Conservation (phyloP, 768 basidiomycete species). For the button mushroom (Agaricus bisporus) region DNA sequence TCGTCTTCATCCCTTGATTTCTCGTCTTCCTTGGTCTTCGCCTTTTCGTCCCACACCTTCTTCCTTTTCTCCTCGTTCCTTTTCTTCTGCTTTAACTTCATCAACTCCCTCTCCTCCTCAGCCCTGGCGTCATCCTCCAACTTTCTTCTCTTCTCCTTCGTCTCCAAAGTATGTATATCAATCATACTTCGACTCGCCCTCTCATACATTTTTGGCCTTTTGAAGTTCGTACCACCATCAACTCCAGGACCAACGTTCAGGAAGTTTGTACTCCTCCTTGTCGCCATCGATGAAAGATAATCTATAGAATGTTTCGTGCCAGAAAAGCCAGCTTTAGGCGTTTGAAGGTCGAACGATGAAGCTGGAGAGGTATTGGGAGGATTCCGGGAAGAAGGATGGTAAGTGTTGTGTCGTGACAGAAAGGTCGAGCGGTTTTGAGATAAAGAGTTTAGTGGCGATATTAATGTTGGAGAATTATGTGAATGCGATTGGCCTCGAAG, state of each 20-base stretch:
- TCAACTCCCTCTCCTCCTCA: conserved; percentile 24
- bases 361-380: neutral
- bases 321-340: conserved; percentile 10
- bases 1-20: conserved; percentile 6
- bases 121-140: conserved; percentile 9
- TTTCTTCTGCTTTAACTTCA: conserved; percentile 20
- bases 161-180: conserved; percentile 36
- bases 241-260: neutral
- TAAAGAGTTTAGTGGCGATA: neutral
- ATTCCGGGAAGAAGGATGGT: neutral
- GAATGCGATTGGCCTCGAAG: no score
- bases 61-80: conserved; percentile 5
- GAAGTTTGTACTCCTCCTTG: conserved; percentile 5
- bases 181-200: conserved; percentile 61
- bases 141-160: conserved; percentile 14
- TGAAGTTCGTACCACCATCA: conserved; percentile 3
- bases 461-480: no score
- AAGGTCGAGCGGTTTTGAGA: neutral
- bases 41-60: conserved; percentile 5
- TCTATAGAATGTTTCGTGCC: neutral
- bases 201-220: conserved; percentile 44
- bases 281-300: neutral
- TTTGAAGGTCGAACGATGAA: conserved; percentile 6
- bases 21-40: conserved; percentile 3
- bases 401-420: neutral